Percentiles rank a stretch among this genome's conserved stretches.
Conservation (phyloP, 2,329 filamentous ascomycete species). For the Hawksworthiomyces lignivorus region DNA sequence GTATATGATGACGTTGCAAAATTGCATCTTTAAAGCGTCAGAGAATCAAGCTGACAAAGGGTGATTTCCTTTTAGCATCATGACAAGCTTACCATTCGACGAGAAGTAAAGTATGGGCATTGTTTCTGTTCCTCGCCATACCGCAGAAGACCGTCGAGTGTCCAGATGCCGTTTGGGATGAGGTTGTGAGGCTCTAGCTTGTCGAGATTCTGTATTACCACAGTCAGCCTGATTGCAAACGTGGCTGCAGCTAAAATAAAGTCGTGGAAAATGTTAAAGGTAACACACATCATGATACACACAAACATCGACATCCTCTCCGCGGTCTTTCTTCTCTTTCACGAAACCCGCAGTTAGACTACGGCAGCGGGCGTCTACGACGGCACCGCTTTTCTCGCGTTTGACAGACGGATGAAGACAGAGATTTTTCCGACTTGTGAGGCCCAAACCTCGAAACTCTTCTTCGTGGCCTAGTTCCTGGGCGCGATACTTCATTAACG, state of each 20-base stretch:
- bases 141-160: constrained; percentile 75
- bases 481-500: constrained; percentile 88
- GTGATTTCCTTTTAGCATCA: neutral
- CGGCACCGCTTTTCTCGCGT: constrained; percentile 85
- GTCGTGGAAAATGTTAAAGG: no score
- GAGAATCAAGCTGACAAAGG: constrained; percentile 2
- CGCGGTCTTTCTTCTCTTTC: constrained; percentile 92
- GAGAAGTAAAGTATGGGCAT: constrained; percentile 92
- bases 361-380: constrained; percentile 93
- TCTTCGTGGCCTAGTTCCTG: constrained; percentile 85
- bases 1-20: constrained; percentile 99
- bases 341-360: constrained; percentile 95
- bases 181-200: constrained; percentile 90
- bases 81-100: constrained; percentile 65
- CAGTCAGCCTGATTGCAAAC: no score
- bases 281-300: constrained; percentile 84
- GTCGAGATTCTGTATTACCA: constrained; percentile 65
- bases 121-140: constrained; percentile 96
- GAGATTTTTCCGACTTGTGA: constrained; percentile 95
- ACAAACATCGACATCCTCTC: constrained; percentile 90
- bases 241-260: no score
- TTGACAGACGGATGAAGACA: constrained; percentile 95
- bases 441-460: constrained; percentile 83
- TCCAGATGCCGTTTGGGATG: constrained; percentile 92
- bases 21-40: constrained; percentile 65